Percentiles rank a stretch among this genome's conserved stretches.
phyloP scores from a whole-genome alignment of 1,284 basidiomycete genomes.

The Porogramme epimiltina region DNA sequence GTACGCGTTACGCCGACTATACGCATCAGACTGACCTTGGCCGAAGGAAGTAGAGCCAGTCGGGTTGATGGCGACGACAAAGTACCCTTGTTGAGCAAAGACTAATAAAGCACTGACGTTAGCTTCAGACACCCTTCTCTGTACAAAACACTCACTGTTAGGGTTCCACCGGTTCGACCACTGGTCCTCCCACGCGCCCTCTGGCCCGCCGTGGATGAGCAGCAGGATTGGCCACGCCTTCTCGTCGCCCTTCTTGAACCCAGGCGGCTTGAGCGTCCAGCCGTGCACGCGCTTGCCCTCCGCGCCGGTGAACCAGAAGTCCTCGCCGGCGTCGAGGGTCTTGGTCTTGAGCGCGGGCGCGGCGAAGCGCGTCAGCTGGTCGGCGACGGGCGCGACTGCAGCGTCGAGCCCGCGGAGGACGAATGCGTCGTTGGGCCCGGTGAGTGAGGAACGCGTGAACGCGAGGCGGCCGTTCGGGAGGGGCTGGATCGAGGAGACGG shows the following conservation, averaged over 20 bases:
- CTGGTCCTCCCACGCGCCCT: slow-evolving; percentile 80
- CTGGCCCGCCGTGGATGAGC: slow-evolving; percentile 81
- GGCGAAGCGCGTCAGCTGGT: slow-evolving; percentile 66
- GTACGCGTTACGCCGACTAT: not conserved
- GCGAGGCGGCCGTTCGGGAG: slow-evolving; percentile 61
- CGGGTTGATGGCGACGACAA: slow-evolving; percentile 84
- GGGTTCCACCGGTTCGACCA: slow-evolving; percentile 92
- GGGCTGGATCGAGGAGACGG: slow-evolving; percentile 61
- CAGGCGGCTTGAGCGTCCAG: slow-evolving; percentile 79
- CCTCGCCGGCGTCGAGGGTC: slow-evolving; percentile 62
- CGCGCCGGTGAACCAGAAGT: slow-evolving; percentile 87
- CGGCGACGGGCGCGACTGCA: slow-evolving; percentile 33
- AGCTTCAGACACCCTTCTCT: not conserved
- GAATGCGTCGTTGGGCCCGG: slow-evolving; percentile 75
- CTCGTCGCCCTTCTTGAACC: slow-evolving; percentile 60
- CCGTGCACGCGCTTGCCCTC: slow-evolving; percentile 75
- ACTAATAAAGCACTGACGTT: slow-evolving; percentile 40
- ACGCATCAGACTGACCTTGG: slow-evolving; percentile 53
- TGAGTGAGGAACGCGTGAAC: slow-evolving; percentile 70
- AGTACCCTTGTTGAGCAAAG: slow-evolving; percentile 84
- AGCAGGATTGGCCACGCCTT: slow-evolving; percentile 78
- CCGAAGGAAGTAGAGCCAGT: slow-evolving; percentile 90
- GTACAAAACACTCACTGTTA: slow-evolving; percentile 49
- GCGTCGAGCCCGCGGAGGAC: slow-evolving; percentile 48
- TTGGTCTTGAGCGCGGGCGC: slow-evolving; percentile 57